Percentiles rank a stretch among this genome's conserved stretches.
Conservation (phyloP, 1,284 basidiomycete species). For the Sanghuangporus baumii region DNA sequence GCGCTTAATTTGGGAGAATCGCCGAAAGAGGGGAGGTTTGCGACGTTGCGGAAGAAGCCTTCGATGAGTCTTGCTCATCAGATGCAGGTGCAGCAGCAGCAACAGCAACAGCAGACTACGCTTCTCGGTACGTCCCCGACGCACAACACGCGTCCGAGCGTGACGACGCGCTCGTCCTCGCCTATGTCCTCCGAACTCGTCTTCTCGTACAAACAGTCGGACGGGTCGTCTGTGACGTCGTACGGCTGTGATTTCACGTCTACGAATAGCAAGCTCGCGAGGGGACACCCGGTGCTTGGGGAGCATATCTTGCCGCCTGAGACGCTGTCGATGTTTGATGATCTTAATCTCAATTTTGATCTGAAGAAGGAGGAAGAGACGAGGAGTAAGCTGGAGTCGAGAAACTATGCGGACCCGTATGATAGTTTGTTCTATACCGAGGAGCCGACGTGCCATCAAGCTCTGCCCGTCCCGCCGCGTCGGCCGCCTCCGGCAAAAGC, state of each 20-base stretch:
- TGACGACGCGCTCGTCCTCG: conserved; percentile 48
- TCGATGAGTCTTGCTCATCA: conserved; percentile 13
- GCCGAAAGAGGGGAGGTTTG: neutral
- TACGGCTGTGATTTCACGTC: conserved; percentile 25
- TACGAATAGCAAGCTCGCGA: neutral
- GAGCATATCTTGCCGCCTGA: conserved; percentile 49
- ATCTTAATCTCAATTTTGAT: conserved; percentile 4
- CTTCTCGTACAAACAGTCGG: conserved; percentile 47
- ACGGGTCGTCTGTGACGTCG: conserved; percentile 52
- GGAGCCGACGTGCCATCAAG: conserved; percentile 18
- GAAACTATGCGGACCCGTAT: neutral
- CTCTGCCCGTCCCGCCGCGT: conserved; percentile 29
- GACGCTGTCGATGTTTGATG: conserved; percentile 33
- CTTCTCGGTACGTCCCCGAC: conserved; percentile 14
- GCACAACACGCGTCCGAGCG: conserved; percentile 30
- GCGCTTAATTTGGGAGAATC: neutral
- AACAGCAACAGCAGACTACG: neutral
- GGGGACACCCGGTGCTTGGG: conserved; percentile 18
- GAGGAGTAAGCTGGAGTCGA: neutral
- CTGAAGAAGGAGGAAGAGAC: neutral
- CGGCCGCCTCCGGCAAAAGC: conserved; percentile 24
- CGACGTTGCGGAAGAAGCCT: conserved; percentile 1
- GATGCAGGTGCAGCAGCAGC: neutral
- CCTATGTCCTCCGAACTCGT: conserved; percentile 50
- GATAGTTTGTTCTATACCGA: conserved; percentile 8